Evolutionary conservation across 2,329 filamentous ascomycete genomes (phyloP).

Genomic region (Sordariomycetes sp.): DNA sequence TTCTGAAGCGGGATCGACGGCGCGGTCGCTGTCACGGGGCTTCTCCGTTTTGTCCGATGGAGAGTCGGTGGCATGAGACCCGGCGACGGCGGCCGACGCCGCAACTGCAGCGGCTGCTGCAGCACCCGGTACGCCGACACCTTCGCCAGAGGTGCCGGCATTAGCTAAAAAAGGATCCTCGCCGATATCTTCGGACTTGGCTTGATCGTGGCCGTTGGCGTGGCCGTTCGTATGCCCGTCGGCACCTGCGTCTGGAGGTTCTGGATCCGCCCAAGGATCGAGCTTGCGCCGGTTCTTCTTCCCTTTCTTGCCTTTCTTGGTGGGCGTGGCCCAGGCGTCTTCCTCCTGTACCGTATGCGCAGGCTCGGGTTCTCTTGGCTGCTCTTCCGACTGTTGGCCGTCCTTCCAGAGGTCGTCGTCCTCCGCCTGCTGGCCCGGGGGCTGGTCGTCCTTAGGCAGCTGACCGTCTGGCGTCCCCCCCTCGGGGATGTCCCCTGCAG

Average conservation of each 20-base stretch:
- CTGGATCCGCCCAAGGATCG: not conserved
- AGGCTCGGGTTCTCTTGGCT: not conserved
- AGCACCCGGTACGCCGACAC: constrained; percentile 46
- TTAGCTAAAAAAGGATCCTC: constrained; percentile 61
- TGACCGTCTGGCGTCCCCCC: not conserved
- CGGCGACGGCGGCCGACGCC: constrained; percentile 25
- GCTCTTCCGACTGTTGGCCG: not conserved
- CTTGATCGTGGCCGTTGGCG: constrained; percentile 20
- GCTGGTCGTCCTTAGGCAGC: not conserved
- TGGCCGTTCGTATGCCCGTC: constrained; percentile 22
- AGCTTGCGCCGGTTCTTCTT: constrained; percentile 13
- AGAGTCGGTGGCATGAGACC: constrained; percentile 34
- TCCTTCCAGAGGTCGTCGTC: too few relatives aligned
- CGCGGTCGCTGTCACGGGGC: constrained; percentile 11
- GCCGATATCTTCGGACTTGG: constrained; percentile 16
- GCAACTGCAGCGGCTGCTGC: constrained; percentile 29
- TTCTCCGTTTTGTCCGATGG: constrained; percentile 25
- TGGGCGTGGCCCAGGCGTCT: constrained; percentile 23
- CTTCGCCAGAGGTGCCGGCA: constrained; percentile 59
- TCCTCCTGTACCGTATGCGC: constrained; percentile 14
- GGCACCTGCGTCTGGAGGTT: not conserved
- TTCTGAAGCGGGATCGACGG: constrained; percentile 6
- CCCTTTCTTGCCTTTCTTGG: constrained; percentile 19
- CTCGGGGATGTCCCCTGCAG: not conserved
- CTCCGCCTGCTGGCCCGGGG: too few relatives aligned